A percentile compares a stretch with the other conserved stretches of the same genome.
Evolutionary conservation across 169 alveolate genomes (phyloP).

Genomic region (Plasmodium ovale): DNA sequence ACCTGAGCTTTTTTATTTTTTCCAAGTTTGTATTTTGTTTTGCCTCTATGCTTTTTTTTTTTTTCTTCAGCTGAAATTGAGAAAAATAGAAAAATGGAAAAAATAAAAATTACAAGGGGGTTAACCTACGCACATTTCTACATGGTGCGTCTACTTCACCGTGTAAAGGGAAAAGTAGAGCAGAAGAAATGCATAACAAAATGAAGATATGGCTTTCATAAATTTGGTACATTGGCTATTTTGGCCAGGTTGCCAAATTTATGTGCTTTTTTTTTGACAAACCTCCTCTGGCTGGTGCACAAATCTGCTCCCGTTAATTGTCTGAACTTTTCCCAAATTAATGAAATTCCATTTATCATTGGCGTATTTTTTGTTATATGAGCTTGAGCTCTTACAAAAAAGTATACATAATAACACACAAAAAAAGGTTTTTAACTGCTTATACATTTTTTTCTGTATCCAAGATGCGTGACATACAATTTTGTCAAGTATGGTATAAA

Average conservation of each 20-base stretch:
- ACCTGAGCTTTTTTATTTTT: conserved; percentile 64
- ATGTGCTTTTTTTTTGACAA: no score
- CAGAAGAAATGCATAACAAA: no score
- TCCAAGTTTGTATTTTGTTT: conserved; percentile 42
- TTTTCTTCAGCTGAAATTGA: conserved; percentile 30
- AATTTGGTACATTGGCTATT: no score
- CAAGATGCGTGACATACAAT: conserved; percentile 3
- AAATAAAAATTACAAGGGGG: no score
- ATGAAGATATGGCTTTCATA: no score
- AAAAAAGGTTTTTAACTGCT: conserved; percentile 31
- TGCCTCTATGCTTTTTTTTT: conserved; percentile 5
- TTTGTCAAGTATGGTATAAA: not conserved
- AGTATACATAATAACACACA: conserved; percentile 25
- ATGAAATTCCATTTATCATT: conserved; percentile 32
- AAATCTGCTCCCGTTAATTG: not conserved
- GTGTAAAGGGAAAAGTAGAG: no score
- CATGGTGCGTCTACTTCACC: no score
- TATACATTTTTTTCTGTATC: conserved; percentile 40
- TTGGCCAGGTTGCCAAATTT: no score
- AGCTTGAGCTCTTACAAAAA: conserved; percentile 30
- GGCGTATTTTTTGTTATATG: conserved; percentile 23
- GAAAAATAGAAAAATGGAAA: conserved; percentile 14
- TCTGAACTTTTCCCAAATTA: conserved; percentile 13
- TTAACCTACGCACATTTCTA: no score
- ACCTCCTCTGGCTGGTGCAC: conserved; percentile 28